Conservation (phyloP, 225 moss, liverwort and hornwort genomes). For the Marchantia polymorpha region DNA sequence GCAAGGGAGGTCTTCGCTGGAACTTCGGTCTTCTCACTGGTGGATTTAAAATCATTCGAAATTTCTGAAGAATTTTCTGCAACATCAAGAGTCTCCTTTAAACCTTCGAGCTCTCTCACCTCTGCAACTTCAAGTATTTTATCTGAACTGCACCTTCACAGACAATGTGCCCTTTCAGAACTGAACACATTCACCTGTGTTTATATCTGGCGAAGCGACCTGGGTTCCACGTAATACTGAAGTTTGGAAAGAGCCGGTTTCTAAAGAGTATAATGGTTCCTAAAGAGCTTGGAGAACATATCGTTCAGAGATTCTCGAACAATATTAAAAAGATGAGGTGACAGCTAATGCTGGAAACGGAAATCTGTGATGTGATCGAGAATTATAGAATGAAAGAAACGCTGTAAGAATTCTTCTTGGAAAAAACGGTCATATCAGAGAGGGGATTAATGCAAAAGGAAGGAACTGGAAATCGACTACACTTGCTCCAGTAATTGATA, state of each 20-base stretch:
- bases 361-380: not conserved
- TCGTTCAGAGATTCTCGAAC: not conserved
- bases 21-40: not conserved
- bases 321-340: not conserved
- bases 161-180: slow-evolving; percentile 6
- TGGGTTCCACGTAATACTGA: too few relatives aligned
- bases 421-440: too few relatives aligned
- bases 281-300: too few relatives aligned
- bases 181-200: not conserved
- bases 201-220: not conserved
- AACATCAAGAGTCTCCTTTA: not conserved
- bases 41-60: not conserved
- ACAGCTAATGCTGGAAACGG: not conserved
- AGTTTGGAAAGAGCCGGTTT: too few relatives aligned
- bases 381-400: too few relatives aligned
- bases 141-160: slow-evolving; percentile 28
- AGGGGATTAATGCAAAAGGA: too few relatives aligned
- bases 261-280: too few relatives aligned
- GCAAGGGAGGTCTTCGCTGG: not conserved
- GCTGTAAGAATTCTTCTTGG: too few relatives aligned
- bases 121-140: slow-evolving; percentile 2
- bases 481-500: too few relatives aligned
- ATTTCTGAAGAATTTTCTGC: not conserved
- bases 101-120: not conserved
- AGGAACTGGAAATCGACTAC: too few relatives aligned